Percentiles rank a stretch among this genome's conserved stretches.
Evolutionary conservation across 257 asterid species (phyloP).

Genomic region (Ajuga chamaepitys): DNA sequence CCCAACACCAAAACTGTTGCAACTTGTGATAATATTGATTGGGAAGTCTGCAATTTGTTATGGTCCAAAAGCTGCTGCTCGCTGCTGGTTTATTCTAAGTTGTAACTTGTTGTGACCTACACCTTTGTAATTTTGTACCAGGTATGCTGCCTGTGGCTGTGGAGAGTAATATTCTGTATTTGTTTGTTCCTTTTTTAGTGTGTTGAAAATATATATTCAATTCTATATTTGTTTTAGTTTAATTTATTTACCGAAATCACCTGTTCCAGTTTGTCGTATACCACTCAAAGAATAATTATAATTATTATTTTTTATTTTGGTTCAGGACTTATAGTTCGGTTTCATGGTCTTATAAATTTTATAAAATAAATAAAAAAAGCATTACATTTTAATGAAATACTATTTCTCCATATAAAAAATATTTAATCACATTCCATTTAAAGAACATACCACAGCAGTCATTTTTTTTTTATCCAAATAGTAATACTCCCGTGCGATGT

Average conservation of each 20-base stretch:
- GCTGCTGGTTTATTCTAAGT: background rate
- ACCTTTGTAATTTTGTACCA: background rate
- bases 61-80: constrained; percentile 7
- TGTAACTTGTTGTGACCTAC: background rate
- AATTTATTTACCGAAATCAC: too few species aligned
- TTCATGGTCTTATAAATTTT: too few species aligned
- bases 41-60: background rate
- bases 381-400: too few species aligned
- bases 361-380: too few species aligned
- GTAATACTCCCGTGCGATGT: too few species aligned
- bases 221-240: background rate
- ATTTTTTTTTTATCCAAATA: too few species aligned
- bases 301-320: too few species aligned
- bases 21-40: background rate
- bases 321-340: too few species aligned
- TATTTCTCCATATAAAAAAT: too few species aligned
- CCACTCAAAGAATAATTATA: too few species aligned
- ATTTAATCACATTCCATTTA: too few species aligned
- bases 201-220: background rate
- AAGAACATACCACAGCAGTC: too few species aligned
- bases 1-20: background rate
- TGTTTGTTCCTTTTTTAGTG: background rate
- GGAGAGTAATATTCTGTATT: background rate
- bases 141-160: background rate
- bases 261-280: background rate